Evolutionary conservation across 371 early-diverging fungal species (phyloP).

Genomic region (Actinomucor elegans): DNA sequence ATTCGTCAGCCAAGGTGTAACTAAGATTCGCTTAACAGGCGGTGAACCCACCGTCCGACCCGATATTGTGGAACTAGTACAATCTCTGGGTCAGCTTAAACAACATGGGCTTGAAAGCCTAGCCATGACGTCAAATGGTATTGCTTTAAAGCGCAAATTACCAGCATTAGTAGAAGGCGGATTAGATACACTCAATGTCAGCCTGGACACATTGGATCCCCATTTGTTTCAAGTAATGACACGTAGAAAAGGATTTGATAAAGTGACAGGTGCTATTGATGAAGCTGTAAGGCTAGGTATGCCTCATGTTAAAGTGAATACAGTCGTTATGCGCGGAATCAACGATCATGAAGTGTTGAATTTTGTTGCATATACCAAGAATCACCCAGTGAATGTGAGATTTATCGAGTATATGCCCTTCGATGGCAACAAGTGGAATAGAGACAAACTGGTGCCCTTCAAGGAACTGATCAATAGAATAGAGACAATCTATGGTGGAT

Average conservation of each 20-base stretch:
- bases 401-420: slow-evolving; percentile 99
- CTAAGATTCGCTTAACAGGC: slow-evolving; percentile 92
- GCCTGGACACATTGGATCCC: slow-evolving; percentile 87
- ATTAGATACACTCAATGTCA: slow-evolving; percentile 85
- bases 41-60: slow-evolving; percentile 95
- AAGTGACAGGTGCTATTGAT: slow-evolving; percentile 75
- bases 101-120: slow-evolving; percentile 74
- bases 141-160: slow-evolving; percentile 85
- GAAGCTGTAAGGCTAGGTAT: slow-evolving; percentile 66
- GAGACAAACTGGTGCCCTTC: slow-evolving; percentile 82
- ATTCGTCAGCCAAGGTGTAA: slow-evolving; percentile 88
- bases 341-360: slow-evolving; percentile 84
- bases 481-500: slow-evolving; percentile 49
- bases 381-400: slow-evolving; percentile 74
- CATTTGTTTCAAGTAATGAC: slow-evolving; percentile 89
- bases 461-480: slow-evolving; percentile 70
- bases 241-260: slow-evolving; percentile 75
- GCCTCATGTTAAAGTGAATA: slow-evolving; percentile 83
- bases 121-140: slow-evolving; percentile 93
- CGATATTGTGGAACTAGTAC: slow-evolving; percentile 83
- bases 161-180: slow-evolving; percentile 70
- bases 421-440: slow-evolving; percentile 90
- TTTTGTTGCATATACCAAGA: slow-evolving; percentile 82
- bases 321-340: slow-evolving; percentile 83
- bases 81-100: slow-evolving; percentile 69